Evolutionary conservation across 257 asterid species (phyloP).

Genomic region (Plantago ovata): DNA sequence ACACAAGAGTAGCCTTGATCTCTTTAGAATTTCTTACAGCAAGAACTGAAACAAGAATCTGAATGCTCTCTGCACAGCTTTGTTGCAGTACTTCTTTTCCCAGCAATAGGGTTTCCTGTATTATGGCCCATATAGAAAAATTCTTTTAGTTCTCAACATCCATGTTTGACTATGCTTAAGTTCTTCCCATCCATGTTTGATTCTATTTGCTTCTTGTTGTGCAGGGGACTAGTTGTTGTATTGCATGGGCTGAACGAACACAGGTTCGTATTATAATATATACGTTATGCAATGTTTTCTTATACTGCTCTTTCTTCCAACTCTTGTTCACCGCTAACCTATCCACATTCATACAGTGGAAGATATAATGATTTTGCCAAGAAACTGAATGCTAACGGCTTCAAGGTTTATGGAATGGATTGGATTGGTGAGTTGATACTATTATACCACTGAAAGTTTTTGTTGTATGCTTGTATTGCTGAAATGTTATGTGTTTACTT

Average conservation of each 20-base stretch:
- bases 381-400: constrained; percentile 77
- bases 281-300: not conserved
- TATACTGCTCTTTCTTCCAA: not conserved
- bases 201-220: constrained; percentile 10
- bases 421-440: constrained; percentile 80
- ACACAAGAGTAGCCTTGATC: too few species aligned
- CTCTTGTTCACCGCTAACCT: not conserved
- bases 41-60: too few species aligned
- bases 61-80: too few species aligned
- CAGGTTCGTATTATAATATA: constrained; percentile 41
- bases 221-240: constrained; percentile 73
- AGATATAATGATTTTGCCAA: constrained; percentile 76
- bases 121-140: too few species aligned
- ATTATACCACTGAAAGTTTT: not conserved
- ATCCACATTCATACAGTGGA: constrained; percentile 43
- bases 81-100: too few species aligned
- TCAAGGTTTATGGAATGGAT: constrained; percentile 90
- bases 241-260: constrained; percentile 89
- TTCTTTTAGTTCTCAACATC: not conserved
- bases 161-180: constrained; percentile 1
- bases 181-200: too few species aligned
- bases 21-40: too few species aligned
- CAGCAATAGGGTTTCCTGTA: too few species aligned
- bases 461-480: not conserved
- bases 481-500: not conserved